Evolutionary conservation across 805 yeast genomes (phyloP), one percentile per base, ranked within the genome.

Genomic region (Teunomyces stri): DNA sequence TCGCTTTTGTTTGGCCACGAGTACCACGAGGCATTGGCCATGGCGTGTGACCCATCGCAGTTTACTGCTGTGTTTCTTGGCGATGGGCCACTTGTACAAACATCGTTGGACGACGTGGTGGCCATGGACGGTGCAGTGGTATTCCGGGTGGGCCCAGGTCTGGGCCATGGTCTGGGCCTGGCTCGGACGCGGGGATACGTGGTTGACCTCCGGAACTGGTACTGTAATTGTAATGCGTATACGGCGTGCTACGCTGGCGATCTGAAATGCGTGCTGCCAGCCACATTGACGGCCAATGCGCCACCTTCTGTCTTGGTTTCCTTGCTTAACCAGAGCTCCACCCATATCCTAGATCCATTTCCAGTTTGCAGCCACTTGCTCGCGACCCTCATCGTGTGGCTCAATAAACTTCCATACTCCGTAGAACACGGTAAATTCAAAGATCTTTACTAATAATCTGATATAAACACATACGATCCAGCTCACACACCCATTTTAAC

Each of bases 291-390:
- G n/a, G 40, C 40, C 15, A 12, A n/a, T 9, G 28, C 28, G 12
- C 18, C 40, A 5, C 40, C 16, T 20, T 22, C 29, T 2, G 40
- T 11, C 5, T 6, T 37, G 4, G 27, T 20, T 13, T 25, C 27
- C 9, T 6, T 37, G 29, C 22, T 37, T 6, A 12, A 22, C 29
- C 10, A 20, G 15, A 21, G 40, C 20, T 5, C 11, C 37, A 13
- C 46, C 16, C 31, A 33, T 12, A 16, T 25, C n/a, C 28, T 38
- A n/a, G 42, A 45, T 5, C 46, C 48, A 12, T 22, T 51, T 9
- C 57, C 57, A 6, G 12, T 51, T 6, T 53, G 57, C 36, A 9
- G 44, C 36, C 57, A 53, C 45, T 27, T 53, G 12, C 48, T 53
- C 10, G 48, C 52, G 27, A 29, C 44, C 25, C 25, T 45, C 9